Percentiles rank a stretch among this genome's conserved stretches.
These are phyloP conservation scores for Austropuccinia psidii DNA, from an alignment of 1,284 basidiomycete species.

Conservation along the genomic window DNA sequence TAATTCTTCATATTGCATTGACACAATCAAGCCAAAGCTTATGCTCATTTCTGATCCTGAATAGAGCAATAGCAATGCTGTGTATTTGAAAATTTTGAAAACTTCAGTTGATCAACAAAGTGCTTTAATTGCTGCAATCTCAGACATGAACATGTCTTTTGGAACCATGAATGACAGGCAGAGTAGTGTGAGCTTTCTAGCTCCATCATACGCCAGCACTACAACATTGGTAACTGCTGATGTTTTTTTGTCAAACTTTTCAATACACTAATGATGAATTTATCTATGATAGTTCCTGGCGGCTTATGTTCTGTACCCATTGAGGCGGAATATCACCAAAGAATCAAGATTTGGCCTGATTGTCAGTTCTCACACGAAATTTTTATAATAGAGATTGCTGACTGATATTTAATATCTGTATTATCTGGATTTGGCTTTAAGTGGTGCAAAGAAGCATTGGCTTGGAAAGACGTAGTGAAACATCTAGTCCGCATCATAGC, in stretches of 20 bases:
- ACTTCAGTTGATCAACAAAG: slow-evolving; percentile 28
- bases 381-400: background rate
- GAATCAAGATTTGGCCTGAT: slow-evolving; percentile 79
- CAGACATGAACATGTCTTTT: slow-evolving; percentile 32
- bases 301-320: slow-evolving; percentile 83
- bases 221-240: slow-evolving; percentile 25
- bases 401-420: background rate
- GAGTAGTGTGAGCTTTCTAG: slow-evolving; percentile 29
- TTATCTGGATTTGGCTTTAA: background rate
- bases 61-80: slow-evolving; percentile 30
- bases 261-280: background rate
- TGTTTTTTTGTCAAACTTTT: slow-evolving; percentile 22
- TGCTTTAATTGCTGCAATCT: slow-evolving; percentile 12
- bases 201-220: slow-evolving; percentile 35
- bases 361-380: background rate
- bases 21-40: slow-evolving; percentile 29
- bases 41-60: slow-evolving; percentile 35
- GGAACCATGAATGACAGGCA: slow-evolving; percentile 31
- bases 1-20: slow-evolving; percentile 15
- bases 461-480: slow-evolving; percentile 83
- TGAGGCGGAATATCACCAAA: slow-evolving; percentile 74
- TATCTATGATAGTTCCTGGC: slow-evolving; percentile 59
- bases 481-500: slow-evolving; percentile 70
- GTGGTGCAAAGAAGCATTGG: slow-evolving; percentile 74
- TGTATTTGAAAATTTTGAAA: slow-evolving; percentile 31